Evolutionary conservation across 2,329 filamentous ascomycete species (phyloP).

Genomic region (Colletotrichum tamarilloi): DNA sequence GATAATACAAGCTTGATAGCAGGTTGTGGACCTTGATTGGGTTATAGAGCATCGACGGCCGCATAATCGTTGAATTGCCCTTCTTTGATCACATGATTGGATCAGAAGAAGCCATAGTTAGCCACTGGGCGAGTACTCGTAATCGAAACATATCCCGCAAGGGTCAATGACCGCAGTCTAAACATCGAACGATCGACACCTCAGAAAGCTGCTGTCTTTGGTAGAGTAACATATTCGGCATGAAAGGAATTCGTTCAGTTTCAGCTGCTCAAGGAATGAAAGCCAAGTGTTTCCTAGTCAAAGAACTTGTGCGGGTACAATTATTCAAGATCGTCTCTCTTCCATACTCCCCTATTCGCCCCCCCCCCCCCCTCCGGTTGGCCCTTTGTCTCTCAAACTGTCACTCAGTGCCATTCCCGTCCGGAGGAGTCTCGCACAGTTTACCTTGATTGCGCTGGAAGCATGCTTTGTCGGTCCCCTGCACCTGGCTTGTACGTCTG

Average conservation of each 20-base stretch:
- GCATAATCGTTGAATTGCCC: background rate
- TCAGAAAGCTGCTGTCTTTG: background rate
- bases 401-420: too few species aligned
- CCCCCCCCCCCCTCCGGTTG: too few species aligned
- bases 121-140: background rate
- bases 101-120: background rate
- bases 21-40: background rate
- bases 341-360: background rate
- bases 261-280: background rate
- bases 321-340: background rate
- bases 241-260: background rate
- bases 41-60: background rate
- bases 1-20: background rate
- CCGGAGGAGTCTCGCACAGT: background rate
- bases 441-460: background rate
- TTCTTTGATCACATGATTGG: background rate
- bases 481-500: too few species aligned
- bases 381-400: background rate
- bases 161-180: too few species aligned
- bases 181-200: background rate
- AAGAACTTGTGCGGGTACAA: background rate
- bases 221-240: background rate
- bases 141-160: background rate
- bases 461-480: too few species aligned
- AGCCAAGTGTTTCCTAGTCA: background rate